Percentiles rank a stretch among this genome's conserved stretches.
Conservation (phyloP, 176 grass and related monocot genomes). For the Rhipidocladum racemiflorum region DNA sequence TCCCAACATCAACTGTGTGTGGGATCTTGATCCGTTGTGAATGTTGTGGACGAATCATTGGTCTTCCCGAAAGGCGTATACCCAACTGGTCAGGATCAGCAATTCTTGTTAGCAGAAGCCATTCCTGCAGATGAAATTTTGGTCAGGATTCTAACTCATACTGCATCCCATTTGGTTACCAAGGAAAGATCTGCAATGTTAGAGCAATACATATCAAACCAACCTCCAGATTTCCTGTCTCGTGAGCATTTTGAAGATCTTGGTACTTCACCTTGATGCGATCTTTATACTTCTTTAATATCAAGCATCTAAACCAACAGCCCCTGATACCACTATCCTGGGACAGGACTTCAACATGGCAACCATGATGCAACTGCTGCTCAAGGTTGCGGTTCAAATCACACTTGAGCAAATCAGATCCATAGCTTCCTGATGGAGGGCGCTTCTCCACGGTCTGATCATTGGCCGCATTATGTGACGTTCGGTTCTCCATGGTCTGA, state of each 20-base stretch:
- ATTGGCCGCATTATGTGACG: neutral
- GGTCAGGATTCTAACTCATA: neutral
- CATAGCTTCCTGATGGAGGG: neutral
- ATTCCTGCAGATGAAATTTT: constrained; percentile 45
- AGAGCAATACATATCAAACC: no score
- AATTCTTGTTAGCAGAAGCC: constrained; percentile 34
- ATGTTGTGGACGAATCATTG: constrained; percentile 42
- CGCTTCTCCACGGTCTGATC: neutral
- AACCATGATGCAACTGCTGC: constrained; percentile 34
- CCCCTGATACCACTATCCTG: constrained; percentile 72
- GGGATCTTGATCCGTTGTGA: neutral
- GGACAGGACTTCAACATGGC: constrained; percentile 42
- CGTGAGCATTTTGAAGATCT: constrained; percentile 47
- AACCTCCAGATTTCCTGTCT: constrained; percentile 20
- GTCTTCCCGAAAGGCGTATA: constrained; percentile 43
- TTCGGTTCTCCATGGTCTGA: neutral
- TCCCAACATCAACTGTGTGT: constrained; percentile 16
- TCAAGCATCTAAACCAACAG: constrained; percentile 62
- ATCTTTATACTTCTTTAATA: constrained; percentile 33
- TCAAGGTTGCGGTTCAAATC: neutral
- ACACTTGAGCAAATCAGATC: constrained; percentile 1
- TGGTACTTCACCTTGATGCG: constrained; percentile 51
- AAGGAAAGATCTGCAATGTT: neutral
- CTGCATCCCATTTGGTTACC: neutral
- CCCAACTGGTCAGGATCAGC: constrained; percentile 40